phyloP scores from a whole-genome alignment of 805 yeast species.

The Wickerhamiella lipophila region DNA sequence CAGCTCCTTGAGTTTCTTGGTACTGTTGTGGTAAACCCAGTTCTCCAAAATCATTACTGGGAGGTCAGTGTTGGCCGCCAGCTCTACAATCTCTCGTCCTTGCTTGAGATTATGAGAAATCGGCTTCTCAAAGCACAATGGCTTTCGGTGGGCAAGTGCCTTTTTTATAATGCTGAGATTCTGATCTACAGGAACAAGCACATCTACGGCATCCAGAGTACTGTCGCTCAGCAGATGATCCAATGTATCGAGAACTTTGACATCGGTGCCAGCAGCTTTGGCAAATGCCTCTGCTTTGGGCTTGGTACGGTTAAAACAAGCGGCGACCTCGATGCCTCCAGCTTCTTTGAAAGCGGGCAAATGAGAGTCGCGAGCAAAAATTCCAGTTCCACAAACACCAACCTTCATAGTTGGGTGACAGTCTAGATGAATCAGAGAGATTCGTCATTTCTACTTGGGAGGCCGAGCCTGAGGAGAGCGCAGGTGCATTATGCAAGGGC shows the following conservation, averaged over 20 bases:
- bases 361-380: constrained; percentile 77
- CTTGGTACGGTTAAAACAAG: constrained; percentile 73
- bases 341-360: constrained; percentile 50
- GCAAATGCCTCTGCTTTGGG: constrained; percentile 78
- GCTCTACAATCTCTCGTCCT: constrained; percentile 63
- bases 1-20: constrained; percentile 41
- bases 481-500: background rate
- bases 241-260: constrained; percentile 44
- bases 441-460: too few species aligned
- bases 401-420: constrained; percentile 4
- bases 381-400: constrained; percentile 28
- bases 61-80: constrained; percentile 47
- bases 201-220: constrained; percentile 67
- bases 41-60: constrained; percentile 76
- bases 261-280: constrained; percentile 36
- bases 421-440: too few species aligned
- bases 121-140: constrained; percentile 79
- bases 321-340: constrained; percentile 40
- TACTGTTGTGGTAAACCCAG: constrained; percentile 63
- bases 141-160: constrained; percentile 64
- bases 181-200: constrained; percentile 76
- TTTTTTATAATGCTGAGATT: constrained; percentile 55
- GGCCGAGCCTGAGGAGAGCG: too few species aligned
- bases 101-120: constrained; percentile 75
- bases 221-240: constrained; percentile 56